phyloP scores from a whole-genome alignment of 768 basidiomycete species.

The Leccinellum albellum region DNA sequence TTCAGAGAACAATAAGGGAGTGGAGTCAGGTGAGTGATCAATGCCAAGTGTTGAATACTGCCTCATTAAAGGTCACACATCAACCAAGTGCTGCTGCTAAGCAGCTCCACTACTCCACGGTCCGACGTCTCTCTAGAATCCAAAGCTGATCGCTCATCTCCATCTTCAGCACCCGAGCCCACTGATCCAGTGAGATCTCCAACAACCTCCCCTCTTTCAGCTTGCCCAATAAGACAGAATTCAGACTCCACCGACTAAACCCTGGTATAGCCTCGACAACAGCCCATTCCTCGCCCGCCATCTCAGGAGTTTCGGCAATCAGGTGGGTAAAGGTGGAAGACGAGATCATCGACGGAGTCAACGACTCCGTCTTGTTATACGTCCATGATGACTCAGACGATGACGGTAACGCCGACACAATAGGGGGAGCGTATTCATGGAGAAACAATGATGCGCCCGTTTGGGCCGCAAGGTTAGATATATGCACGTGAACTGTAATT shows the following conservation, averaged over 20 bases:
- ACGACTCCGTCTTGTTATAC: conserved; percentile 81
- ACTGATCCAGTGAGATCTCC: conserved; percentile 23
- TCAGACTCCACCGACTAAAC: conserved; percentile 40
- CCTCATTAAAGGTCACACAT: not conserved
- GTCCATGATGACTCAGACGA: conserved; percentile 40
- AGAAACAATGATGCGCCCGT: conserved; percentile 89
- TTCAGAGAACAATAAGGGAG: no score
- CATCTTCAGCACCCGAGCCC: conserved; percentile 34
- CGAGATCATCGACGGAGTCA: conserved; percentile 43
- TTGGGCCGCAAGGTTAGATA: conserved; percentile 83
- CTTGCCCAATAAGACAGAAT: conserved; percentile 10
- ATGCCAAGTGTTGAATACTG: no score
- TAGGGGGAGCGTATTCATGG: conserved; percentile 61
- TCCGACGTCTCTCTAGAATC: conserved; percentile 40
- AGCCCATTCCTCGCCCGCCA: conserved; percentile 37
- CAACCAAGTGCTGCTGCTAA: no score
- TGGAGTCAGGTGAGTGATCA: no score
- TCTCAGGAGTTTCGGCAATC: conserved; percentile 46
- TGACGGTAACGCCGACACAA: conserved; percentile 8
- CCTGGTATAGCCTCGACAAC: conserved; percentile 41
- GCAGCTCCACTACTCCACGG: no score
- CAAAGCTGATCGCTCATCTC: conserved; percentile 42
- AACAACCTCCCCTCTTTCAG: conserved; percentile 20
- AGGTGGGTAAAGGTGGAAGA: conserved; percentile 54
- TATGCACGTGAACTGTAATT: conserved; percentile 60